These are phyloP conservation scores for Phaeosphaeria sp. DNA, from an alignment of 2,329 filamentous ascomycete species.

Conservation along the genomic window DNA sequence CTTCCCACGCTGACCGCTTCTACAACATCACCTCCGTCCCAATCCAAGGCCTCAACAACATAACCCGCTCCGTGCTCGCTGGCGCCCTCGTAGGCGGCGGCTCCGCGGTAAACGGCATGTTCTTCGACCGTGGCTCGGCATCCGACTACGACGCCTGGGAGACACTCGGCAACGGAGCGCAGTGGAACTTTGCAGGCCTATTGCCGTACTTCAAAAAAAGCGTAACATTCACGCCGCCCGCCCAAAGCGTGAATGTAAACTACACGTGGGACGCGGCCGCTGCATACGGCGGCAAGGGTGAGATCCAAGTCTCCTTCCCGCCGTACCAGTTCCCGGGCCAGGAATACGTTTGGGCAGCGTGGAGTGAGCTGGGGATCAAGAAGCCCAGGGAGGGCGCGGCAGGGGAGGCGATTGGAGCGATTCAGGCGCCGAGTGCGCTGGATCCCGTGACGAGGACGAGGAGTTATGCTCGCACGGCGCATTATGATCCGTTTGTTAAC, in stretches of 20 bases:
- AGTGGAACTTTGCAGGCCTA: constrained; percentile 20
- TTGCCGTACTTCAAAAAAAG: constrained; percentile 28
- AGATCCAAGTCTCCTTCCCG: constrained; percentile 14
- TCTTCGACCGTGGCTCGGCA: constrained; percentile 35
- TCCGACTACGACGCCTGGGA: constrained; percentile 60
- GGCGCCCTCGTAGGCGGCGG: constrained; percentile 39
- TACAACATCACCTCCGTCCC: constrained; percentile 19
- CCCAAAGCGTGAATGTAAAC: constrained; percentile 44
- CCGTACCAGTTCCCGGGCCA: constrained; percentile 17
- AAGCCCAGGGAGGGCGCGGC: constrained; percentile 13
- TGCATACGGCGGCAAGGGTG: constrained; percentile 13
- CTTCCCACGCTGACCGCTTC: constrained; percentile 4
- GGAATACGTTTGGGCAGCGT: constrained; percentile 11
- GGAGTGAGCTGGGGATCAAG: constrained; percentile 12
- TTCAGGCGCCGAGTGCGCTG: constrained; percentile 13
- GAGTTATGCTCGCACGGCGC: constrained; percentile 37
- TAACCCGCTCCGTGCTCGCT: constrained; percentile 9
- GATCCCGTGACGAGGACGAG: constrained; percentile 25
- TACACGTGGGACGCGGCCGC: constrained; percentile 10
- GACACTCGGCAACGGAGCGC: constrained; percentile 60
- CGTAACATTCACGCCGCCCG: constrained; percentile 13
- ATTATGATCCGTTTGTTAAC: constrained; percentile 33
- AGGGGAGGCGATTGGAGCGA: constrained; percentile 13
- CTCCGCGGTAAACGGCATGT: constrained; percentile 41
- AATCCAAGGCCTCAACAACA: constrained; percentile 14